These are phyloP conservation scores for Starmera stellimalicola DNA, from an alignment of 1,139 yeast species.

Conservation along the genomic window DNA sequence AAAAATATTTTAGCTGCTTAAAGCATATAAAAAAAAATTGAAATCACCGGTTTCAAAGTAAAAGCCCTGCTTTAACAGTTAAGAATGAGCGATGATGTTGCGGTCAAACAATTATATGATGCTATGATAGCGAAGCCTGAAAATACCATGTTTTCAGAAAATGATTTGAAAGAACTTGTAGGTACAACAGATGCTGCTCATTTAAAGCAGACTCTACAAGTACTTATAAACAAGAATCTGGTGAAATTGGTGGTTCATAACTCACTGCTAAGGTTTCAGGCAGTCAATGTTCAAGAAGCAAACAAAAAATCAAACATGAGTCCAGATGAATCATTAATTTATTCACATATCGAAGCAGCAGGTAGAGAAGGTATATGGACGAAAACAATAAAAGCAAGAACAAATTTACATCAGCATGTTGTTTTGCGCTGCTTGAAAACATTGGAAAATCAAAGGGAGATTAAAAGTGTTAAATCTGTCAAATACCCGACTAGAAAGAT, in stretches of 20 bases:
- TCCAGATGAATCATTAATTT: slow-evolving; percentile 86
- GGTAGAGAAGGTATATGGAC: slow-evolving; percentile 98
- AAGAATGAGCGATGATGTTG: background rate
- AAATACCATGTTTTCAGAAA: slow-evolving; percentile 11
- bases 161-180: slow-evolving; percentile 13
- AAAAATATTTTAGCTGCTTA: too few species aligned
- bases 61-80: too few species aligned
- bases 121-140: slow-evolving; percentile 13
- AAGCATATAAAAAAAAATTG: too few species aligned
- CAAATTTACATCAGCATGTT: slow-evolving; percentile 88
- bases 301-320: slow-evolving; percentile 64
- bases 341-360: slow-evolving; percentile 83
- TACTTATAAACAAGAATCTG: slow-evolving; percentile 52
- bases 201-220: slow-evolving; percentile 55
- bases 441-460: slow-evolving; percentile 74
- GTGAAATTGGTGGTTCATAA: slow-evolving; percentile 61
- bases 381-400: slow-evolving; percentile 80
- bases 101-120: slow-evolving; percentile 11
- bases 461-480: slow-evolving; percentile 86
- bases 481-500: slow-evolving; percentile 95
- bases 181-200: slow-evolving; percentile 23
- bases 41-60: too few species aligned
- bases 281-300: slow-evolving; percentile 60
- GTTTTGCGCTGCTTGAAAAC: slow-evolving; percentile 79
- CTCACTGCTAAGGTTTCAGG: slow-evolving; percentile 62